Conservation (phyloP, 345 rosid species). For the Lumnitzera littorea region DNA sequence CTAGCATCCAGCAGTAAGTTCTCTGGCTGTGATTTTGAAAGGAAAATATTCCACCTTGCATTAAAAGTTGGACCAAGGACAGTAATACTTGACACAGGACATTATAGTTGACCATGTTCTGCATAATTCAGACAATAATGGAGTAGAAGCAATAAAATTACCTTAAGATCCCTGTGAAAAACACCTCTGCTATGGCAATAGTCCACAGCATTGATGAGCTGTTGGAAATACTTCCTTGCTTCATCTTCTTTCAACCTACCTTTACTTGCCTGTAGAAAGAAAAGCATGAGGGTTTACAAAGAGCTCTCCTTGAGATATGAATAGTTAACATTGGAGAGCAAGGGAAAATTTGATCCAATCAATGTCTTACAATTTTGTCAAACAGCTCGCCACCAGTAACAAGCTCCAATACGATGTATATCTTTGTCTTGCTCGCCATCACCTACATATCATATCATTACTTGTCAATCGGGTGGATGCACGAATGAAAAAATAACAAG, state of each 20-base stretch:
- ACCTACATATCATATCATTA: slow-evolving; percentile 47
- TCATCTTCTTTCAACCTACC: slow-evolving; percentile 96
- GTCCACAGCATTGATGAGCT: slow-evolving; percentile 94
- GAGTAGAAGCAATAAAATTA: slow-evolving; percentile 9
- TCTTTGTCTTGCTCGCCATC: slow-evolving; percentile 97
- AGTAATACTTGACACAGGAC: background rate
- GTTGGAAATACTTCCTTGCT: slow-evolving; percentile 91
- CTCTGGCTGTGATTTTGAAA: slow-evolving; percentile 68
- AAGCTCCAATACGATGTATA: slow-evolving; percentile 86
- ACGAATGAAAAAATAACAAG: background rate
- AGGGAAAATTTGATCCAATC: slow-evolving; percentile 1
- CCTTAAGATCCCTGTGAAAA: slow-evolving; percentile 94
- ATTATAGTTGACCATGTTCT: background rate
- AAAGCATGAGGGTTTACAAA: background rate
- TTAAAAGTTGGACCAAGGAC: background rate
- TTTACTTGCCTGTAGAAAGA: slow-evolving; percentile 56
- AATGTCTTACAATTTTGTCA: slow-evolving; percentile 82
- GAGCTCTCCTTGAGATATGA: background rate
- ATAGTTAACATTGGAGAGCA: background rate
- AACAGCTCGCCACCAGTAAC: slow-evolving; percentile 98
- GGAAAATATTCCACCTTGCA: slow-evolving; percentile 2
- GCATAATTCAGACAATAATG: background rate
- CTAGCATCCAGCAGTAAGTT: slow-evolving; percentile 85
- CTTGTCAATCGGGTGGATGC: slow-evolving; percentile 5
- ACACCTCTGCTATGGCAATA: slow-evolving; percentile 97